Percentiles rank a stretch among this genome's conserved stretches.
Conservation (phyloP, 129 eudicot genomes). For the Artemisia annua region DNA sequence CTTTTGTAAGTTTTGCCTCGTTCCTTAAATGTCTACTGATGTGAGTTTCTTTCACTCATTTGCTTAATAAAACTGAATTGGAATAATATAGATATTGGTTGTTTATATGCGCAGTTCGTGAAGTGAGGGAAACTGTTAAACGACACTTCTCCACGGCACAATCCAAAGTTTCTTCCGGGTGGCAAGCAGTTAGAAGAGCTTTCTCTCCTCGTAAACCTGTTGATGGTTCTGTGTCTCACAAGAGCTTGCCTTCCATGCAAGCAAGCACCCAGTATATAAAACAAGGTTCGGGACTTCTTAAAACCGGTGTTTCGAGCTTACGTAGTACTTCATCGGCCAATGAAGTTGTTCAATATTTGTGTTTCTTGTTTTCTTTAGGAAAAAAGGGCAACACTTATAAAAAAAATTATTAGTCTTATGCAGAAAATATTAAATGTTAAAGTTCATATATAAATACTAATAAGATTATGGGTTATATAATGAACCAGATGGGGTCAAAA, state of each 20-base stretch:
- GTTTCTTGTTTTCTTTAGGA: background rate
- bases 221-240: conserved; percentile 61
- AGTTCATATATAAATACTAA: too few relatives aligned
- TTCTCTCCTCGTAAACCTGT: conserved; percentile 54
- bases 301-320: conserved; percentile 61
- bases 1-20: too few relatives aligned
- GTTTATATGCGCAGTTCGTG: conserved; percentile 58
- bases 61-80: background rate
- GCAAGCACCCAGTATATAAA: conserved; percentile 75
- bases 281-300: conserved; percentile 77
- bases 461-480: too few relatives aligned
- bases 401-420: too few relatives aligned
- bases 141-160: conserved; percentile 39
- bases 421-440: too few relatives aligned
- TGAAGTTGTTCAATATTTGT: conserved; percentile 66
- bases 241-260: conserved; percentile 80
- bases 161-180: conserved; percentile 59
- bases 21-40: background rate
- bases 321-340: conserved; percentile 67
- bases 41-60: background rate
- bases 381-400: background rate
- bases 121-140: conserved; percentile 61
- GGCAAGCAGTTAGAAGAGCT: conserved; percentile 60
- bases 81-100: conserved; percentile 5
- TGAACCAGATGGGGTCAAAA: too few relatives aligned